phyloP scores from a whole-genome alignment of 768 basidiomycete genomes.

The Naganishia friedmannii region DNA sequence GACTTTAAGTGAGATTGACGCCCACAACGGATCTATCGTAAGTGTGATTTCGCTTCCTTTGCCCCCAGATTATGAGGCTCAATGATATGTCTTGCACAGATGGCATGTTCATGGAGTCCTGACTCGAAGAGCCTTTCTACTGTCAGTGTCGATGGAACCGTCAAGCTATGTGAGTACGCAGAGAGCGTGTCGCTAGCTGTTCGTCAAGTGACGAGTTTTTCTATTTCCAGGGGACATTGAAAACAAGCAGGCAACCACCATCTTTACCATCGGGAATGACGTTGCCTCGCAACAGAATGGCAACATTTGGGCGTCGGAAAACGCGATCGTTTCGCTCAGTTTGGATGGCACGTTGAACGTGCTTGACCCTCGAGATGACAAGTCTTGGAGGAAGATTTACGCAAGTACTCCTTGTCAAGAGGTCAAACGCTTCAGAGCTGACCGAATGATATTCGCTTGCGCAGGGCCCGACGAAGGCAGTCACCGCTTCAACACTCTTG shows the following conservation, averaged over 20 bases:
- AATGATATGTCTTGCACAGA: constrained; percentile 50
- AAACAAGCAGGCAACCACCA: constrained; percentile 63
- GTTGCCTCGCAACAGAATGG: constrained; percentile 77
- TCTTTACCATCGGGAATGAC: constrained; percentile 72
- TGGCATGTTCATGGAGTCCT: constrained; percentile 67
- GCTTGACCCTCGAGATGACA: constrained; percentile 69
- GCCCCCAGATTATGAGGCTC: constrained; percentile 74
- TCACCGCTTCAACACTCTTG: constrained; percentile 59
- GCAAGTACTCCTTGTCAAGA: constrained; percentile 54
- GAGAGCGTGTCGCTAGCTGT: no score
- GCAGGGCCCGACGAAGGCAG: constrained; percentile 75
- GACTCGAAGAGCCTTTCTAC: constrained; percentile 73
- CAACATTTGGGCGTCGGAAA: constrained; percentile 72
- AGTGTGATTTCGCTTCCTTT: constrained; percentile 12
- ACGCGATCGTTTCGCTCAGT: constrained; percentile 75
- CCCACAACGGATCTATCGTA: constrained; percentile 38
- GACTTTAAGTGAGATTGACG: constrained; percentile 59
- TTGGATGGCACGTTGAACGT: constrained; percentile 76
- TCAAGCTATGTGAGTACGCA: constrained; percentile 69
- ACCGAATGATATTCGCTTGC: constrained; percentile 34
- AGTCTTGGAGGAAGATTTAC: constrained; percentile 62
- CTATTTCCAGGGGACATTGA: constrained; percentile 70
- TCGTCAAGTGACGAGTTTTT: not conserved
- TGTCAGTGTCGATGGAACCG: constrained; percentile 79
- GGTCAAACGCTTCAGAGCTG: not conserved